Evolutionary conservation across 2,329 filamentous ascomycete genomes (phyloP).

Genomic region (Trichoderma harzianum): DNA sequence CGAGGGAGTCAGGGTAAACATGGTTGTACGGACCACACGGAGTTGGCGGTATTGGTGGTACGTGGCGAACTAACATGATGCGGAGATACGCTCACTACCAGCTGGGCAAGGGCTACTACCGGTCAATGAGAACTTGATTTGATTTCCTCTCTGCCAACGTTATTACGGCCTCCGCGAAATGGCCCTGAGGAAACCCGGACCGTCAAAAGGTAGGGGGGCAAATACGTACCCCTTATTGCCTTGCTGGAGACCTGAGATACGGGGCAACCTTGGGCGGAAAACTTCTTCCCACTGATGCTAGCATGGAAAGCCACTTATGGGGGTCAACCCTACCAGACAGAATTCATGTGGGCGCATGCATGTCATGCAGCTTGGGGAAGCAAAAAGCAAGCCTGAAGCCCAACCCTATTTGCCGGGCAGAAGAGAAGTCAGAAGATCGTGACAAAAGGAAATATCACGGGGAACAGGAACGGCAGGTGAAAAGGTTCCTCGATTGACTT

Average conservation of each 20-base stretch:
- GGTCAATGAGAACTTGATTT: neutral
- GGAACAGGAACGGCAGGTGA: neutral
- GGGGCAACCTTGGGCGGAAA: neutral
- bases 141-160: neutral
- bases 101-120: neutral
- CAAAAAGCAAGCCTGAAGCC: constrained; percentile 5
- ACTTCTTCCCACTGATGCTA: neutral
- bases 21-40: neutral
- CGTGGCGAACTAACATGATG: neutral
- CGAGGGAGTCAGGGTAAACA: neutral
- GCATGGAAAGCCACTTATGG: neutral
- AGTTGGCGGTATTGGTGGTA: neutral
- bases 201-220: neutral
- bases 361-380: constrained; percentile 22
- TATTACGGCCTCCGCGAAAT: neutral
- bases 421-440: neutral
- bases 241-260: constrained; percentile 5
- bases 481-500: neutral
- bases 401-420: neutral
- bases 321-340: neutral
- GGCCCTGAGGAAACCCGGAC: neutral
- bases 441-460: neutral
- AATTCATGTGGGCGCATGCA: constrained; percentile 23
- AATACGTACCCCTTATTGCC: neutral
- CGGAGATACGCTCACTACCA: neutral